These are phyloP conservation scores for Nidularia sp. DNA, from an alignment of 768 basidiomycete species.

Conservation along the genomic window DNA sequence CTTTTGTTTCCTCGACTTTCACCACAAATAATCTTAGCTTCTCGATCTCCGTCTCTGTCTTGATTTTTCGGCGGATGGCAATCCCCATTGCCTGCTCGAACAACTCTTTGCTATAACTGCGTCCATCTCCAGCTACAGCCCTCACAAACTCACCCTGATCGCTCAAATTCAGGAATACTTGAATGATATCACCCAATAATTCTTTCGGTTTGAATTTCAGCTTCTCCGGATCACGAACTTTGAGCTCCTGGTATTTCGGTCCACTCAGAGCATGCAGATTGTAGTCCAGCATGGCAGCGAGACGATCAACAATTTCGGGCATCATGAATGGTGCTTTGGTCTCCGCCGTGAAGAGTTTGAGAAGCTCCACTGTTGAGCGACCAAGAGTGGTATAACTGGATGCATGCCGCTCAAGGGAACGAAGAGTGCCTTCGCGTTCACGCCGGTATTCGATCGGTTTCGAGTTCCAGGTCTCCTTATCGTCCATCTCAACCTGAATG, in stretches of 20 bases:
- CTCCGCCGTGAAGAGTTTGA: constrained; percentile 90
- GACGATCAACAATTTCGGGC: constrained; percentile 90
- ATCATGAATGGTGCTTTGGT: constrained; percentile 92
- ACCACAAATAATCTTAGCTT: constrained; percentile 65
- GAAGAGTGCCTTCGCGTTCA: constrained; percentile 76
- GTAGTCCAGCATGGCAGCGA: constrained; percentile 96
- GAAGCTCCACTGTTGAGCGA: constrained; percentile 82
- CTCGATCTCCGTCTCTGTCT: constrained; percentile 74
- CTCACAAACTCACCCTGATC: constrained; percentile 73
- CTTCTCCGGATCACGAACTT: constrained; percentile 82
- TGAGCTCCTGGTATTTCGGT: constrained; percentile 81
- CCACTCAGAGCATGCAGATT: constrained; percentile 89
- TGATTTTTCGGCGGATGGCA: constrained; percentile 58
- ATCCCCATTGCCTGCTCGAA: constrained; percentile 78
- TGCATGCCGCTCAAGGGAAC: constrained; percentile 79
- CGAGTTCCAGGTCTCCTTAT: constrained; percentile 65
- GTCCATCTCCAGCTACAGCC: constrained; percentile 90
- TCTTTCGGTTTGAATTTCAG: constrained; percentile 83
- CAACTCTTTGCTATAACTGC: constrained; percentile 81
- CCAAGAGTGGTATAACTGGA: constrained; percentile 86
- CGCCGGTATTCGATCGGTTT: constrained; percentile 69
- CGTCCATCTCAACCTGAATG: constrained; percentile 82
- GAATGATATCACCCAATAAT: constrained; percentile 81
- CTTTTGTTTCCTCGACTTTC: constrained; percentile 82
- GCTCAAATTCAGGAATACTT: constrained; percentile 87